Percentiles rank a stretch among this genome's conserved stretches.
phyloP scores from a whole-genome alignment of 805 yeast species.

The Hanseniaspora valbyensis region DNA sequence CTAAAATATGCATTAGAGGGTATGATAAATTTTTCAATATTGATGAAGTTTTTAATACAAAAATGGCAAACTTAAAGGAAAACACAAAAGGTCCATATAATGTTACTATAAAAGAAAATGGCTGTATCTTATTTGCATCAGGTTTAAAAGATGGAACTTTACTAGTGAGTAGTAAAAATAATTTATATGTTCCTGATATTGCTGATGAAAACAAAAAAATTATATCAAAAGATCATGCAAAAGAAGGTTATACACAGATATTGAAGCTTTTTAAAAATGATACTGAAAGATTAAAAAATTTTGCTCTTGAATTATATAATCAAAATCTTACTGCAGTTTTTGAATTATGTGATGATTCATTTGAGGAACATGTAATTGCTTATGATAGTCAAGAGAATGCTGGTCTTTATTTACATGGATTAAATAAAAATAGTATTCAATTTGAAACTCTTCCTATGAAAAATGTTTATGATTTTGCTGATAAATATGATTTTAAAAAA shows the following conservation, averaged over 20 bases:
- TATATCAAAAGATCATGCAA: conserved; percentile 42
- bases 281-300: conserved; percentile 35
- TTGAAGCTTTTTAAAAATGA: conserved; percentile 37
- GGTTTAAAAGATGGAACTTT: conserved; percentile 67
- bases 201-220: conserved; percentile 34
- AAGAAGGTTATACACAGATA: conserved; percentile 54
- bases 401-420: conserved; percentile 84
- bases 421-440: conserved; percentile 53
- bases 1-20: conserved; percentile 62
- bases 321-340: conserved; percentile 72
- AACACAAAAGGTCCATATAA: conserved; percentile 66
- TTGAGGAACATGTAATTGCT: conserved; percentile 86
- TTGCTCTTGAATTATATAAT: conserved; percentile 46
- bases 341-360: conserved; percentile 81
- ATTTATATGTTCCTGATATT: conserved; percentile 59
- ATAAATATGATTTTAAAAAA: conserved; percentile 56
- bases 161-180: conserved; percentile 82
- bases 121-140: conserved; percentile 77
- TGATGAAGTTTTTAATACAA: conserved; percentile 49
- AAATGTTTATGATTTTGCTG: conserved; percentile 50
- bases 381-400: conserved; percentile 48
- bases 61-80: conserved; percentile 35
- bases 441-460: conserved; percentile 59
- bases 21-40: conserved; percentile 90
- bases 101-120: conserved; percentile 80